Conservation (phyloP, 2,329 filamentous ascomycete genomes). For the Exophiala mesophila region DNA sequence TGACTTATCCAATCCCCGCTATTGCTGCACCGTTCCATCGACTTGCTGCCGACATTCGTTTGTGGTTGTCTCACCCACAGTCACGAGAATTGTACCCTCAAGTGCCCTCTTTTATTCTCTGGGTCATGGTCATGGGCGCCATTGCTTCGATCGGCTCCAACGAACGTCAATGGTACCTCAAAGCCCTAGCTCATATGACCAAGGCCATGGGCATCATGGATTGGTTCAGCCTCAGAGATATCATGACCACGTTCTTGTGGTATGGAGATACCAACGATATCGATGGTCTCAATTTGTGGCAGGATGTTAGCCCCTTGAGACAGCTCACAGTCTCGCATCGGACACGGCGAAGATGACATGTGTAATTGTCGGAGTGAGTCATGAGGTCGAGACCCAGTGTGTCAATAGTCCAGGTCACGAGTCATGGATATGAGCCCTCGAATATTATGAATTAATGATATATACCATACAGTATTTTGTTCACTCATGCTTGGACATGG, state of each 20-base stretch:
- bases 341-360: neutral
- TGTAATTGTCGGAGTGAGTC: no score
- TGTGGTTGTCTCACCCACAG: conserved; percentile 26
- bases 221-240: conserved; percentile 22
- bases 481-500: no score
- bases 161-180: conserved; percentile 33
- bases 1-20: conserved; percentile 37
- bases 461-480: no score
- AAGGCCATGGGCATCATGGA: conserved; percentile 17
- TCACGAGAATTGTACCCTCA: conserved; percentile 28
- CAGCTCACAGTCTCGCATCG: neutral
- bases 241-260: conserved; percentile 25
- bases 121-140: conserved; percentile 35
- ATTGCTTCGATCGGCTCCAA: conserved; percentile 34
- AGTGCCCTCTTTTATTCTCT: conserved; percentile 30
- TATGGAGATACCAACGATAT: conserved; percentile 24
- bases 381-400: no score
- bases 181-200: conserved; percentile 26
- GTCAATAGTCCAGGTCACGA: no score
- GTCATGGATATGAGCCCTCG: no score
- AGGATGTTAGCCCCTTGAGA: conserved; percentile 9
- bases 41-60: conserved; percentile 29
- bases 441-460: no score
- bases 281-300: conserved; percentile 26
- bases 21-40: conserved; percentile 34